These are phyloP conservation scores for Eucommia ulmoides DNA, from an alignment of 257 asterid species.

Conservation along the genomic window DNA sequence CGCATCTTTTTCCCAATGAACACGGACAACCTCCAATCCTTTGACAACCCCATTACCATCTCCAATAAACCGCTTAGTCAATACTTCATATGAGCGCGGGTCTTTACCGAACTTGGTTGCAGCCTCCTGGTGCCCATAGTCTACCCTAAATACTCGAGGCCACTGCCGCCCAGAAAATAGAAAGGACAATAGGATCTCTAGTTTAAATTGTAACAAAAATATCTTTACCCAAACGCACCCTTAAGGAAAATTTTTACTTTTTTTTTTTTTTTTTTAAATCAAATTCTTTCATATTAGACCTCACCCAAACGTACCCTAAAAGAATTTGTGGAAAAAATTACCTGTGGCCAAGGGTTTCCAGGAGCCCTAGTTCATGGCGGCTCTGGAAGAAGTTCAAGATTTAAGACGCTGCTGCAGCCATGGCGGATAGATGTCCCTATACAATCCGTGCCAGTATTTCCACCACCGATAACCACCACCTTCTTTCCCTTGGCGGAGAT, in stretches of 20 bases:
- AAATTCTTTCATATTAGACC: too few species aligned
- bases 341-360: conserved; percentile 99
- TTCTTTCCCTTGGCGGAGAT: conserved; percentile 92
- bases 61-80: conserved; percentile 84
- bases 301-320: too few species aligned
- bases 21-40: conserved; percentile 74
- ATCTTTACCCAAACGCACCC: too few species aligned
- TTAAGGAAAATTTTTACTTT: too few species aligned
- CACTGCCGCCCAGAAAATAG: too few species aligned
- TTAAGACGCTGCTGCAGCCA: conserved; percentile 67
- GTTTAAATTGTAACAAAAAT: too few species aligned
- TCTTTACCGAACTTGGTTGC: conserved; percentile 90
- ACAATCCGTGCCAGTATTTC: conserved; percentile 97
- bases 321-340: too few species aligned
- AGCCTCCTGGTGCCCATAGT: conserved; percentile 97
- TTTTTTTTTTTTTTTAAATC: too few species aligned
- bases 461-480: conserved; percentile 98
- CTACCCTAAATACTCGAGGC: conserved; percentile 91
- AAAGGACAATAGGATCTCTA: too few species aligned
- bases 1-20: conserved; percentile 87
- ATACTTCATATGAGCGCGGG: conserved; percentile 79
- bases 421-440: conserved; percentile 94
- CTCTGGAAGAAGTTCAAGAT: conserved; percentile 89
- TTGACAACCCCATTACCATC: conserved; percentile 68
- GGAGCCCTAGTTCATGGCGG: conserved; percentile 92